Base-by-base conservation (phyloP, 352 stramenopile genomes). In the Globisporangium radiosum region DNA sequence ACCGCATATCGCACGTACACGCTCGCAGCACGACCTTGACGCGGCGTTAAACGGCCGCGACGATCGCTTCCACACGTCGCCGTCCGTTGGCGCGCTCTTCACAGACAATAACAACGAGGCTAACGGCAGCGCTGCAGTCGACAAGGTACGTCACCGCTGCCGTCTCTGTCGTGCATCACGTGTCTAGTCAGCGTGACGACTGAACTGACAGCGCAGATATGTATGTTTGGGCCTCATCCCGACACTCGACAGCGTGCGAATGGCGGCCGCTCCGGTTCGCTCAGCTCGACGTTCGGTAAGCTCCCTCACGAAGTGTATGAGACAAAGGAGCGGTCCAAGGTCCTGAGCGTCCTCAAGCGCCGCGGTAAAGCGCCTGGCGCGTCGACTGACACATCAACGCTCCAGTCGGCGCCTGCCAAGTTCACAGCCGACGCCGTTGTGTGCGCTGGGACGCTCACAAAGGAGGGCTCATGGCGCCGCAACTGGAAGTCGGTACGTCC, bases 401-500 rank as follows among this genome's bases (percentile, higher is more conserved):
- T 61, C 42, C 68, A 66, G 47, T 62, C 72, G 9, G 67, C 69
- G 1, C 72, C 71, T 5, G 55, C 78, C 25, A 90, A 83, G 37
- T 90, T 90, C 61, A 88, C 78, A 14, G 75, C 78, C n/a, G 75
- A 88, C 53, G 81, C 87, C 54, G 73, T 90, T 9, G 50, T 90
- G 13, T 75, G 77, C 13, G 69, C 72, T 8, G 81, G 81, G 25
- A 81, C 70, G 33, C 63, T 91, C 7, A 87, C 74, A 8, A 94
- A 94, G 52, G 80, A 91, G 56, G 85, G 85, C 14, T 92, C 82
- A 14, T 94, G 85, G 85, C 73, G 85, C 5, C 82, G 83, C 62
- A 94, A 94, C 69, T 94, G 85, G 85, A 94, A 94, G 65, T 81
- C 69, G 59, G 75, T 85, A 64, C 39, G 65, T 62, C 7, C 4